Base-by-base conservation (phyloP, 2,329 filamentous ascomycete species). In the Xylariales sp. region DNA sequence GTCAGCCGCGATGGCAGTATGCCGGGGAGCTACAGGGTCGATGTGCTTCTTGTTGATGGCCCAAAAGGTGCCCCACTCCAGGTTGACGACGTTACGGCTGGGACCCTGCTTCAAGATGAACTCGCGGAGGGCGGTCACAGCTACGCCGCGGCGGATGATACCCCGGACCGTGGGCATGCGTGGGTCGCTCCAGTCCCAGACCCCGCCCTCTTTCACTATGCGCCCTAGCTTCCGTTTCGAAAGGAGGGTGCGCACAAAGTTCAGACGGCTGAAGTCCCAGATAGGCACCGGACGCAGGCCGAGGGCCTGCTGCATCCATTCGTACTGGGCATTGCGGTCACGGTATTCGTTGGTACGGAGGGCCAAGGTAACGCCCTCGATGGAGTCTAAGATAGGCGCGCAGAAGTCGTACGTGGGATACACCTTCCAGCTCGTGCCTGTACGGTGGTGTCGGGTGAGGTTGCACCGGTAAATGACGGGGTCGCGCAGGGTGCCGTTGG, bases 391-490 rank as follows among this genome's bases (percentile, higher is more conserved):
- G 23, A 94, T 88, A 10, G 92, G 92, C 80, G 90, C 93, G 71
- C 91, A 91, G 77, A 94, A 93, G 78, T 94, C 92, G 83, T 94
- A 94, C 68, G 90, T 94, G 45, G 92, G 91, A 80, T 94, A 94
- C 77, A 93, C 89, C 81, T 93, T 93, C 91, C 91, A 94, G 64
- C 83, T 87, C 63, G 83, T 86, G 46, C 91, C 91, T 3, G 92
- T 94, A 74, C 92, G 88, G 82, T 94, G 92, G 78, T 94, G 91
- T 9, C 82, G 75, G 43, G 82, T 82, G 69, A 83, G 74, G 77
- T 96, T 97, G 86, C 93, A 97, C 72, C 95, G 91, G 85, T 97
- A 97, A 79, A 97, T 96, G 80, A 97, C 94, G 12, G 94, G 95
- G 80, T 97, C 95, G 71, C 94, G 88, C 86, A 97, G 89, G 58